A percentile compares a stretch with the other conserved stretches of the same genome.
Conservation (phyloP, 768 basidiomycete genomes). For the Hericium erinaceus region DNA sequence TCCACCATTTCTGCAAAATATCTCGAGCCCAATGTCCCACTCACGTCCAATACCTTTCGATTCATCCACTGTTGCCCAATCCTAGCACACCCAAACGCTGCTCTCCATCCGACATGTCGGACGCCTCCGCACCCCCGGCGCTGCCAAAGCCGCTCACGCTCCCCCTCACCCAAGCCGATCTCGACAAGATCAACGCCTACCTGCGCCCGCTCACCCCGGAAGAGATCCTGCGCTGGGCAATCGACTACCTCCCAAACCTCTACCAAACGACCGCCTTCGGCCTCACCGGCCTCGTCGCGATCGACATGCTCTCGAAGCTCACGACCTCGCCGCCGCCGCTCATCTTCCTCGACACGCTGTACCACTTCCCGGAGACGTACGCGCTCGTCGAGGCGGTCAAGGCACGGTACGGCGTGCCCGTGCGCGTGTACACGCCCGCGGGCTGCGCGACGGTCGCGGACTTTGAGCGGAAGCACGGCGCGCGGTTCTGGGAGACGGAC, state of each 20-base stretch:
- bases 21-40: too few species aligned
- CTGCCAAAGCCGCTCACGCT: conserved; percentile 40
- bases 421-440: conserved; percentile 74
- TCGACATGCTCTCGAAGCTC: conserved; percentile 90
- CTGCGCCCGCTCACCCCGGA: conserved; percentile 68
- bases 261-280: conserved; percentile 97
- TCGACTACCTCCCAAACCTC: conserved; percentile 68
- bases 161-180: conserved; percentile 48
- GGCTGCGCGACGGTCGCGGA: conserved; percentile 56
- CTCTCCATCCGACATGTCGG: background rate
- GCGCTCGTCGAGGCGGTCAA: conserved; percentile 80
- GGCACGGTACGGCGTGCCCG: conserved; percentile 56
- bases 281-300: conserved; percentile 85
- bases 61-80: background rate
- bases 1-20: background rate
- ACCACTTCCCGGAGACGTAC: conserved; percentile 93
- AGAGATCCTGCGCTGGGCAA: conserved; percentile 80
- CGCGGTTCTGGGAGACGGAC: conserved; percentile 79
- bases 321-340: conserved; percentile 63
- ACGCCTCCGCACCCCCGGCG: conserved; percentile 8
- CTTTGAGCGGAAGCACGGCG: conserved; percentile 75
- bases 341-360: conserved; percentile 94
- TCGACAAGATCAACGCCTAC: conserved; percentile 63
- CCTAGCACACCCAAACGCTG: background rate
- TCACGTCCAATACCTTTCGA: too few species aligned